These are phyloP conservation scores for Saccharum spontaneum DNA, from an alignment of 176 grass and related monocot species.

Conservation along the genomic window DNA sequence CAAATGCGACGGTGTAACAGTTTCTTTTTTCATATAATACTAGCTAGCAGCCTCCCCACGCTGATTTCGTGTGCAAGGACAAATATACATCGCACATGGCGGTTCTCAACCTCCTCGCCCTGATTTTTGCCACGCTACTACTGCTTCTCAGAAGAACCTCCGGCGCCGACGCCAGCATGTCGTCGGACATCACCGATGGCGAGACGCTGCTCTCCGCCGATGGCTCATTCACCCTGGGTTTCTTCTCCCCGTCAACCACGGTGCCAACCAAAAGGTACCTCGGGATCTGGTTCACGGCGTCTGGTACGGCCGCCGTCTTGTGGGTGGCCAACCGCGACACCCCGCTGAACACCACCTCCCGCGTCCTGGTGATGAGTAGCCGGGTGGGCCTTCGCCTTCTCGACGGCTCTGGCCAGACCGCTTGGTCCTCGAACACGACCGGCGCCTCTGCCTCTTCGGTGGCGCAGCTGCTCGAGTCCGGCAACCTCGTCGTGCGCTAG, in stretches of 20 bases:
- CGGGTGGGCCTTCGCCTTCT: neutral
- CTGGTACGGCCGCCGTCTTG: neutral
- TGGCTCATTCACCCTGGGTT: slow-evolving; percentile 29
- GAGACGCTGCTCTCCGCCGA: slow-evolving; percentile 20
- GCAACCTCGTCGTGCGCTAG: slow-evolving; percentile 33
- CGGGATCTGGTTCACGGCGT: slow-evolving; percentile 33
- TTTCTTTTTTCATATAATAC: no score
- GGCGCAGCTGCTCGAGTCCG: slow-evolving; percentile 11
- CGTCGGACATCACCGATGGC: neutral
- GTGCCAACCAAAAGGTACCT: slow-evolving; percentile 14
- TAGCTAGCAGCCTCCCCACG: no score
- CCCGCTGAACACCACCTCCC: slow-evolving; percentile 12
- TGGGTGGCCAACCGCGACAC: slow-evolving; percentile 45
- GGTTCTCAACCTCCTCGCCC: neutral
- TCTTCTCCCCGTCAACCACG: slow-evolving; percentile 24
- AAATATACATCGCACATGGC: neutral
- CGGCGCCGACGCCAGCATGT: neutral
- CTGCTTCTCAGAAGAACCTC: neutral
- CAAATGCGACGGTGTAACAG: no score
- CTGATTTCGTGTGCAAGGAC: no score
- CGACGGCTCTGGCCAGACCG: neutral
- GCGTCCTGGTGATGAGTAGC: slow-evolving; percentile 4
- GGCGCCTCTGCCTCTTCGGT: neutral
- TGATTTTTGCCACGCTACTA: neutral
- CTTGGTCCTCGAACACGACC: slow-evolving; percentile 2